Evolutionary conservation across 495 filamentous ascomycete species (phyloP).

Genomic region (Tricharina praecox): DNA sequence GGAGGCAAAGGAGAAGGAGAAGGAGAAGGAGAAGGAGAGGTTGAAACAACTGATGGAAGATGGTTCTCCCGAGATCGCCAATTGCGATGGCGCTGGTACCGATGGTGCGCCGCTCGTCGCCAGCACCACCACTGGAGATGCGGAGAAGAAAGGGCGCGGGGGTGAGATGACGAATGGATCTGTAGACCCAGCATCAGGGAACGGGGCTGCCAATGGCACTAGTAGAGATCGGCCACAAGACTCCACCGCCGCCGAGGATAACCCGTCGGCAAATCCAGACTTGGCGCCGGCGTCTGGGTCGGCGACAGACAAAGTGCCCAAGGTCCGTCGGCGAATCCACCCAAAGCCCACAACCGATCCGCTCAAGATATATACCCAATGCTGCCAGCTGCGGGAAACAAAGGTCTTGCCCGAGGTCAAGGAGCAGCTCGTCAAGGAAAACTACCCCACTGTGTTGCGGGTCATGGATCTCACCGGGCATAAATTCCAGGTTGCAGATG

Average conservation of each 20-base stretch:
- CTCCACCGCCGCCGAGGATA: neutral
- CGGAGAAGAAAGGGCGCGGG: slow-evolving; percentile 37
- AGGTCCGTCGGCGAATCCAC: slow-evolving; percentile 34
- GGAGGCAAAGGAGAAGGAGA: slow-evolving; percentile 15
- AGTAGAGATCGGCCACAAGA: neutral
- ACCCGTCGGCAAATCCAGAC: neutral
- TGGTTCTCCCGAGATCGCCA: neutral
- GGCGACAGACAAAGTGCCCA: slow-evolving; percentile 28
- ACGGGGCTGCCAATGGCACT: slow-evolving; percentile 11
- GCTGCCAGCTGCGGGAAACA: slow-evolving; percentile 84
- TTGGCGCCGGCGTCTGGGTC: too few relatives aligned
- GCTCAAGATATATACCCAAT: slow-evolving; percentile 79
- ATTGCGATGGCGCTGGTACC: neutral
- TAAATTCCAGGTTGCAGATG: slow-evolving; percentile 62
- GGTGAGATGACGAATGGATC: slow-evolving; percentile 52
- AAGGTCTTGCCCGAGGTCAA: slow-evolving; percentile 75
- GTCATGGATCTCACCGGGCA: slow-evolving; percentile 72
- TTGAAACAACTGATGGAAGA: slow-evolving; percentile 8
- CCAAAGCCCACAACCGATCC: slow-evolving; percentile 70
- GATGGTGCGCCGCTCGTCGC: neutral
- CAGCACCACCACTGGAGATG: slow-evolving; percentile 24
- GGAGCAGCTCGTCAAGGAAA: slow-evolving; percentile 45
- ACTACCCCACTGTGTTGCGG: slow-evolving; percentile 45
- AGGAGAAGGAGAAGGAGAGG: slow-evolving; percentile 17
- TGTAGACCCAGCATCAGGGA: slow-evolving; percentile 28